A percentile compares a stretch with the other conserved stretches of the same genome.
phyloP scores from a whole-genome alignment of 441 rosid genomes.

The Raphanus hybrid region DNA sequence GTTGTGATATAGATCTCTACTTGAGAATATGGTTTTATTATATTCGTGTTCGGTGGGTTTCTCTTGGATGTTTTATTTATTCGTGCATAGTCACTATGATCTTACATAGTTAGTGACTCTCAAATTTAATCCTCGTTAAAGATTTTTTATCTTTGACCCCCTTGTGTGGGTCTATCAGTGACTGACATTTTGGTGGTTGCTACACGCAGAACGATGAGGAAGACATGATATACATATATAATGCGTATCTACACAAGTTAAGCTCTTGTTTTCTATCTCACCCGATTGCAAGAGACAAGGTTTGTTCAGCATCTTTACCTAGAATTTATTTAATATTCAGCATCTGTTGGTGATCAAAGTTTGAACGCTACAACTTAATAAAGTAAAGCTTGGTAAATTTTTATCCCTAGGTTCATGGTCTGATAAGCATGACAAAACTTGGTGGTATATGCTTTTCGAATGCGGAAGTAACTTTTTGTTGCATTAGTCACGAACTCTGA shows the following conservation, averaged over 20 bases:
- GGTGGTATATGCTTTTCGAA: conserved; percentile 14
- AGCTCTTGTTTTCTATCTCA: conserved; percentile 91
- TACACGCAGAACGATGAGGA: conserved; percentile 88
- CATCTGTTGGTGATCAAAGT: conserved; percentile 12
- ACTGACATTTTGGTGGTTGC: conserved; percentile 43
- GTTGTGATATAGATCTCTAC: neutral
- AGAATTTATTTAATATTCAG: conserved; percentile 13
- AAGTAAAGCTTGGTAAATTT: conserved; percentile 14
- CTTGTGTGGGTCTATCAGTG: conserved; percentile 15
- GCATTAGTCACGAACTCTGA: conserved; percentile 9
- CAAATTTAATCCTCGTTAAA: neutral
- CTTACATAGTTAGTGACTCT: conserved; percentile 14
- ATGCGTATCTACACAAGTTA: conserved; percentile 95
- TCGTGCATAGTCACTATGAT: conserved; percentile 17
- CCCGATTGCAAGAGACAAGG: conserved; percentile 94
- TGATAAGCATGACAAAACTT: conserved; percentile 13
- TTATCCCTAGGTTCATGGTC: conserved; percentile 10
- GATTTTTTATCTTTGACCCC: conserved; percentile 8
- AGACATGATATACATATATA: conserved; percentile 90
- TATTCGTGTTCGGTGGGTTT: neutral
- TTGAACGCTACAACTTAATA: conserved; percentile 7
- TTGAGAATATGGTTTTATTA: conserved; percentile 8
- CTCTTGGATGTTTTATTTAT: conserved; percentile 4
- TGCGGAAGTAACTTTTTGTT: conserved; percentile 21
- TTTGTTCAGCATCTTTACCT: conserved; percentile 41